Evolutionary conservation across 2,329 filamentous ascomycete species (phyloP).

Genomic region (Colletotrichum sp.): DNA sequence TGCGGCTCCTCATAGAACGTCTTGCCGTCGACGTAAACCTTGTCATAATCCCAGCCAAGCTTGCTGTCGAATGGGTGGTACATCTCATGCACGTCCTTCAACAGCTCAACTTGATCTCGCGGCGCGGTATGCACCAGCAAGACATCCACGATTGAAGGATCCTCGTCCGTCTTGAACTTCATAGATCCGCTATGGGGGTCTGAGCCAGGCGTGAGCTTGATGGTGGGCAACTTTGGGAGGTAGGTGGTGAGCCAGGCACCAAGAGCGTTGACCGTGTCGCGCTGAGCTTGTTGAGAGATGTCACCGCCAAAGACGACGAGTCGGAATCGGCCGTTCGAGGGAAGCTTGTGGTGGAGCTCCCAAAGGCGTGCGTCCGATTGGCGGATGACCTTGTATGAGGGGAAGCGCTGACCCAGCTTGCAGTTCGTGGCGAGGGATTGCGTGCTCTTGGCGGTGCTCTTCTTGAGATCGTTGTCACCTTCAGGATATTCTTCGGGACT

Average conservation of each 20-base stretch:
- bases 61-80: constrained; percentile 18
- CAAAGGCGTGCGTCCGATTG: constrained; percentile 61
- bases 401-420: constrained; percentile 63
- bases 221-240: constrained; percentile 10
- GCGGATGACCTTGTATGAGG: constrained; percentile 63
- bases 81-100: constrained; percentile 49
- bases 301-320: constrained; percentile 68
- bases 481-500: constrained; percentile 36
- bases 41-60: constrained; percentile 61
- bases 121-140: constrained; percentile 63
- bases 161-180: constrained; percentile 28
- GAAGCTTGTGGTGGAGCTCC: constrained; percentile 65
- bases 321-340: constrained; percentile 61
- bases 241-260: constrained; percentile 44
- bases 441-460: constrained; percentile 36
- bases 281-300: constrained; percentile 48
- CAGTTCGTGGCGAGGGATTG: constrained; percentile 48
- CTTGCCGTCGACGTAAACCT: constrained; percentile 59
- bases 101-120: constrained; percentile 55
- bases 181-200: constrained; percentile 9
- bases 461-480: constrained; percentile 43
- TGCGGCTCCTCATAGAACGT: constrained; percentile 59
- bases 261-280: constrained; percentile 48
- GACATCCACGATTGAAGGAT: constrained; percentile 50
- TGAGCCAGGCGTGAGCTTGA: constrained; percentile 1